These are phyloP conservation scores for Cytospora leucostoma DNA, from an alignment of 2,329 filamentous ascomycete species.

Conservation along the genomic window DNA sequence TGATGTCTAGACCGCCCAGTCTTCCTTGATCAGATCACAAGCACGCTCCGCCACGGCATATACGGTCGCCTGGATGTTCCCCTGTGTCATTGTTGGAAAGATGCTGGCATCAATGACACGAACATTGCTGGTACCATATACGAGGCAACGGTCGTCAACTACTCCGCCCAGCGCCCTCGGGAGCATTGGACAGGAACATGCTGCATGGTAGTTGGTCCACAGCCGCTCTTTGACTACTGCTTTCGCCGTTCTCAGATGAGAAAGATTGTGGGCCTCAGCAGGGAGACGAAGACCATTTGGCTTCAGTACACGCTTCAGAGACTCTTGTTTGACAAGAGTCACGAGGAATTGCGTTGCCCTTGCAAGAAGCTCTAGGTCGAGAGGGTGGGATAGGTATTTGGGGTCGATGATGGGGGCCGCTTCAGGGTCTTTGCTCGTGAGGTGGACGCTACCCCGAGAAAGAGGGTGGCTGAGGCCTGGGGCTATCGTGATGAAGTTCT, in stretches of 20 bases:
- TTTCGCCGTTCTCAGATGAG: background rate
- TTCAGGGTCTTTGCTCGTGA: constrained; percentile 45
- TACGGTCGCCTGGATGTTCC: constrained; percentile 13
- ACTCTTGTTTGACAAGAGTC: constrained; percentile 28
- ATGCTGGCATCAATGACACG: constrained; percentile 17
- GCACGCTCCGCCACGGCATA: constrained; percentile 20
- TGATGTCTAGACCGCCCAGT: background rate
- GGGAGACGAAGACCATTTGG: background rate
- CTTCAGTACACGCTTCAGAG: background rate
- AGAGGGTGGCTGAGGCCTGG: constrained; percentile 63
- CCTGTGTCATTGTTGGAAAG: constrained; percentile 4
- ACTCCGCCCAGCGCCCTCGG: constrained; percentile 8
- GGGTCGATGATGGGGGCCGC: constrained; percentile 55
- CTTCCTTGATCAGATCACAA: constrained; percentile 16
- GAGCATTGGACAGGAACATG: constrained; percentile 15
- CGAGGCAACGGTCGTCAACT: constrained; percentile 1
- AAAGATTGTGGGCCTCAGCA: background rate
- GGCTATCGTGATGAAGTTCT: constrained; percentile 57
- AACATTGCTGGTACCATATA: constrained; percentile 10
- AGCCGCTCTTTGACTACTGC: background rate
- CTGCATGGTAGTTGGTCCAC: background rate
- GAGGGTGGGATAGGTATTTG: constrained; percentile 55
- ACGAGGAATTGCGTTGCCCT: constrained; percentile 47
- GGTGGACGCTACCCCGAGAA: constrained; percentile 61
- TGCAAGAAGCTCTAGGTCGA: constrained; percentile 56